Evolutionary conservation across 495 filamentous ascomycete genomes (phyloP).

Genomic region (Penicillium waksmanii): DNA sequence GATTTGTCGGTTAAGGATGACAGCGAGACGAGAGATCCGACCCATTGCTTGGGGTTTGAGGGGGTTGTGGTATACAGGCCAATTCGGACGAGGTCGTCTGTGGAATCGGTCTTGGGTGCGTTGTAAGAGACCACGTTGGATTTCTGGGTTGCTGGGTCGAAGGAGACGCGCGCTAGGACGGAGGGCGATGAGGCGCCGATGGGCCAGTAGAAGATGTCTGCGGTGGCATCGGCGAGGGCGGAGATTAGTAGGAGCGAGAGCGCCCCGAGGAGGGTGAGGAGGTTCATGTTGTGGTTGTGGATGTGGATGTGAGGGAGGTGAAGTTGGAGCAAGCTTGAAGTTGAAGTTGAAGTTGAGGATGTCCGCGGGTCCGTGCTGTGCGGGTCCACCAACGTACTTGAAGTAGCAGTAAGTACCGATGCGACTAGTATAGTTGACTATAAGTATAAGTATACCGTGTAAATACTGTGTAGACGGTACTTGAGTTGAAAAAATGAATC

Average conservation of each 20-base stretch:
- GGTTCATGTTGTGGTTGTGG: conserved; percentile 34
- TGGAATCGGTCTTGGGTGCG: conserved; percentile 28
- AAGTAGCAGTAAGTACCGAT: not conserved
- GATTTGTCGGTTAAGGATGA: conserved; percentile 25
- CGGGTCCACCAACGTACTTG: not conserved
- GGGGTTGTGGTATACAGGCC: conserved; percentile 38
- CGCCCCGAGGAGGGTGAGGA: conserved; percentile 23
- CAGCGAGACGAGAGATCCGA: conserved; percentile 41
- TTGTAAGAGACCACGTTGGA: conserved; percentile 41
- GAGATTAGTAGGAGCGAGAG: conserved; percentile 21
- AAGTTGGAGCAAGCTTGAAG: not conserved
- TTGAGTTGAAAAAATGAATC: too few species aligned
- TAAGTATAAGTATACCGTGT: too few species aligned
- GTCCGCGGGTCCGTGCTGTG: not conserved
- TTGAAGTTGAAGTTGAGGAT: not conserved
- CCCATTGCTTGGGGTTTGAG: conserved; percentile 42
- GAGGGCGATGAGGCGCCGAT: conserved; percentile 39
- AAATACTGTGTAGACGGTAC: too few species aligned
- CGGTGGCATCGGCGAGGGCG: conserved; percentile 21
- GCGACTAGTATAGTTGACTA: too few species aligned
- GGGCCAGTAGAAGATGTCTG: conserved; percentile 49
- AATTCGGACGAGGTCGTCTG: conserved; percentile 37
- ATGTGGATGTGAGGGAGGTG: conserved; percentile 4
- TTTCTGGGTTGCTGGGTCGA: conserved; percentile 36
- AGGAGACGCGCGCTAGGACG: conserved; percentile 45